Evolutionary conservation across 148 eudicot species (phyloP), one percentile per base, ranked within the genome.

Genomic region (Heliosperma pusillum): DNA sequence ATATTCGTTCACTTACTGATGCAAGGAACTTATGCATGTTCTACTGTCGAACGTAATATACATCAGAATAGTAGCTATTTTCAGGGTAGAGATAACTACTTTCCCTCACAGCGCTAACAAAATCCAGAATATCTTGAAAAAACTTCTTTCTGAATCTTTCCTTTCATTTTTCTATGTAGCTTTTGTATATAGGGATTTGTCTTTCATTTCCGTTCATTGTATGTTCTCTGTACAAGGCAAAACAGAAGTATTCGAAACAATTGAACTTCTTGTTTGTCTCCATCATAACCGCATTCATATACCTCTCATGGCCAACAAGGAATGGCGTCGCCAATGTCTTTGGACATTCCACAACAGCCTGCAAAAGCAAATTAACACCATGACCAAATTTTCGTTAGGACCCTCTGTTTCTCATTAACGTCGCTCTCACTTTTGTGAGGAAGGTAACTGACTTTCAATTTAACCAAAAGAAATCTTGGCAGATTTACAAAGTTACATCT

Each of bases 311-410:
- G n/a, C 12, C 71, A 42, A 16, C 17, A 44, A 21, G 16, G 56
- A 2, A 44, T 24, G 0, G 12, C 8, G 25, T 58, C 27, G 5
- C 63, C 27, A 3, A 22, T 68, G 71, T 11, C 52, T n/a, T n/a
- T 20, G 25, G 52, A 21, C 53, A 52, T 69, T 68, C 64, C 45
- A 58, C 56, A 13, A 17, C 42, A 63, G 22, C 69, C 79, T 76
- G 68, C 69, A 76, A 8, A 0, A 66, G 53, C 26, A 29, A 5
- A 15, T 30, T 13, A 13, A 65, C 20, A 30, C 12, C 5, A 65
- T 20, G 22, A 66, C 10, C 40, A 66, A 42, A 29, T 3, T 15
- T 5, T 10, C 12, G 15, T 5, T 5, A 36, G 42, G 42, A 36
- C 42, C 42, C 42, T 36, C 42, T 36, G 42, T 36, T 36, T 36